These are phyloP conservation scores for Cephaloascus albidus DNA, from an alignment of 805 yeast species.

Conservation along the genomic window DNA sequence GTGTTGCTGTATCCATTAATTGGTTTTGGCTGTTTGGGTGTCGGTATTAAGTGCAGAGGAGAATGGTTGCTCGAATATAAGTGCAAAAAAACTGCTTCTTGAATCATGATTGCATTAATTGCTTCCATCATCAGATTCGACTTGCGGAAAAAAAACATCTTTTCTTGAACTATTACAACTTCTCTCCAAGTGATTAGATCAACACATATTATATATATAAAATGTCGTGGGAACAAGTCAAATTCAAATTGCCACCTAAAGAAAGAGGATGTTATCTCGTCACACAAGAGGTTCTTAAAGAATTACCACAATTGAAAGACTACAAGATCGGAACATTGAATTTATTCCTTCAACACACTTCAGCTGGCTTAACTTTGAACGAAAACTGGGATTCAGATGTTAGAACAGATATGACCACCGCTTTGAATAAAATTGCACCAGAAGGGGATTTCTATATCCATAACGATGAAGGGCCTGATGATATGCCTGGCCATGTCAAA, in stretches of 20 bases:
- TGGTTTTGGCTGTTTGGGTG: no score
- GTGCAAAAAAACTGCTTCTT: no score
- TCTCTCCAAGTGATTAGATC: no score
- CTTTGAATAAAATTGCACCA: conserved; percentile 59
- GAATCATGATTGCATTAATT: no score
- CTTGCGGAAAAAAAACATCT: no score
- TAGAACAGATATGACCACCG: conserved; percentile 54
- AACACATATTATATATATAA: no score
- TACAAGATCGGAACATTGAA: conserved; percentile 57
- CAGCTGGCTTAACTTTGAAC: conserved; percentile 68
- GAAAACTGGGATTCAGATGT: conserved; percentile 81
- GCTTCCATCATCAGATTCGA: no score
- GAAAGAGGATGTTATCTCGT: conserved; percentile 63
- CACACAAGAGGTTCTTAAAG: conserved; percentile 50
- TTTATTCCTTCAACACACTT: conserved; percentile 69
- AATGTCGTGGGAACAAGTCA: conserved; percentile 51
- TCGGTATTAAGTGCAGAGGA: no score
- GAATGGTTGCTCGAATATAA: no score
- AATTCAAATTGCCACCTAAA: conserved; percentile 45
- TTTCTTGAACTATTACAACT: no score
- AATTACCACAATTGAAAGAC: conserved; percentile 50
- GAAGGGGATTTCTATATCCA: conserved; percentile 51
- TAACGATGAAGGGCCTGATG: conserved; percentile 75
- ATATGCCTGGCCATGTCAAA: conserved; percentile 78
- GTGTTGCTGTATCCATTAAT: no score